Percentiles rank a stretch among this genome's conserved stretches.
Conservation (phyloP, 208 protist species). For the Leishmania amazonensis region DNA sequence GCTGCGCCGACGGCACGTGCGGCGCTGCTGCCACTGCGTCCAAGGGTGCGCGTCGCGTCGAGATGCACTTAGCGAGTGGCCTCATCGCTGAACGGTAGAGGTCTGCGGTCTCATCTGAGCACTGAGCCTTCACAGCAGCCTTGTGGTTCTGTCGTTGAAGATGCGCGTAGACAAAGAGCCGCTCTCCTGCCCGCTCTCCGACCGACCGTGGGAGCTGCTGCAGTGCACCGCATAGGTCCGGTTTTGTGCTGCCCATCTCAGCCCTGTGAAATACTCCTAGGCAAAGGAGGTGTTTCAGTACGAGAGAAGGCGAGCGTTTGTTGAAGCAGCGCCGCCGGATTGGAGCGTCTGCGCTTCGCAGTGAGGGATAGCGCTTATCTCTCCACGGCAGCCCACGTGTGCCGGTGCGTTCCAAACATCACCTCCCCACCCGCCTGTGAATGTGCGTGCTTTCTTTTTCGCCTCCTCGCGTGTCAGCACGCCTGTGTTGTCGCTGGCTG, state of each 20-base stretch:
- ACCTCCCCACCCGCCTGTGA: neutral
- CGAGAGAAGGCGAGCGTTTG: neutral
- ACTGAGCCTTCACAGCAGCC: neutral
- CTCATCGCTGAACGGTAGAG: neutral
- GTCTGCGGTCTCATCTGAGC: neutral
- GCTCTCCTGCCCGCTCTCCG: neutral
- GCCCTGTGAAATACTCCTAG: too few species aligned
- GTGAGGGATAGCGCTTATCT: neutral
- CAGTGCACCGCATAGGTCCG: neutral
- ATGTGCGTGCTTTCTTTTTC: neutral
- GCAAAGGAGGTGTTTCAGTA: neutral
- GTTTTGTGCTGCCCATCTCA: neutral
- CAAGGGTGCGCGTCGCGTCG: conserved; percentile 1
- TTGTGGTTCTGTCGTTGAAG: neutral
- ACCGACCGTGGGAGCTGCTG: neutral
- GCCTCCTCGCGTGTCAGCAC: neutral
- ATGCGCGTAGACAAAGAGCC: conserved; percentile 12
- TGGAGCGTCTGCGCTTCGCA: neutral
- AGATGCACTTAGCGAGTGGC: neutral
- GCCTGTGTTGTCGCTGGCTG: neutral
- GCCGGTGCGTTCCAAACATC: neutral
- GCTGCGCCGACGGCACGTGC: neutral
- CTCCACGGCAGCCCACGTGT: neutral
- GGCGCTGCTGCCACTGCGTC: neutral
- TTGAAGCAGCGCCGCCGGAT: neutral